Conservation (phyloP, 441 rosid genomes). For the Adansonia gregorii region DNA sequence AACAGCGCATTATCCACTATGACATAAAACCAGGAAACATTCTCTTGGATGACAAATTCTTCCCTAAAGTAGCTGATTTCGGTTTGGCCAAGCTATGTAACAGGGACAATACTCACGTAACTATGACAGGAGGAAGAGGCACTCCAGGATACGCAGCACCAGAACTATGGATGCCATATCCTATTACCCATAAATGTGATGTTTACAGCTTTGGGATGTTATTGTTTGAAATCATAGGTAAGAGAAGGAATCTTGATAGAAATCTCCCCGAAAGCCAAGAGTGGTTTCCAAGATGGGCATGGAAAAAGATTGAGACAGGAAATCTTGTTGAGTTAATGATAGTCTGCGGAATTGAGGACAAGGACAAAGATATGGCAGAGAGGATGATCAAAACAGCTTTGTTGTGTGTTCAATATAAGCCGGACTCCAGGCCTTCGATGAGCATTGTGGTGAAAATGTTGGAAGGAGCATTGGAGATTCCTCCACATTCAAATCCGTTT, state of each 20-base stretch:
- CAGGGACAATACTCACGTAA: slow-evolving; percentile 22
- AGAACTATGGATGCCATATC: slow-evolving; percentile 20
- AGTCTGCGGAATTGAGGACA: neutral
- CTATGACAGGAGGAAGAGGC: slow-evolving; percentile 27
- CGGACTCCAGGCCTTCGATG: slow-evolving; percentile 15
- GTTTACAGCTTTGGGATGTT: slow-evolving; percentile 26
- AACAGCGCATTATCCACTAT: neutral
- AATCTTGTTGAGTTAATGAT: neutral
- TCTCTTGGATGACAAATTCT: neutral
- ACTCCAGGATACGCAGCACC: slow-evolving; percentile 27
- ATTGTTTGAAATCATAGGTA: slow-evolving; percentile 21
- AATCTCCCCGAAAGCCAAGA: slow-evolving; percentile 14
- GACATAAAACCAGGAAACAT: neutral
- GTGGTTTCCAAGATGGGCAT: slow-evolving; percentile 18
- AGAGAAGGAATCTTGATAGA: slow-evolving; percentile 24
- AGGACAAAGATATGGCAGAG: slow-evolving; percentile 13
- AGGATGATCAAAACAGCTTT: slow-evolving; percentile 25
- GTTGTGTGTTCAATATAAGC: slow-evolving; percentile 24
- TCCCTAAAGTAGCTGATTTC: slow-evolving; percentile 16
- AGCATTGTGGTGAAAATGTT: slow-evolving; percentile 13
- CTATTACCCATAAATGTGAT: slow-evolving; percentile 23
- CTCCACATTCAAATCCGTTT: neutral
- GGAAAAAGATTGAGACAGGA: neutral
- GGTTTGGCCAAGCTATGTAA: slow-evolving; percentile 27
- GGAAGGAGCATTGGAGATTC: neutral